Base-by-base conservation (phyloP, 116 monocot species). In the Posidonia oceanica region DNA sequence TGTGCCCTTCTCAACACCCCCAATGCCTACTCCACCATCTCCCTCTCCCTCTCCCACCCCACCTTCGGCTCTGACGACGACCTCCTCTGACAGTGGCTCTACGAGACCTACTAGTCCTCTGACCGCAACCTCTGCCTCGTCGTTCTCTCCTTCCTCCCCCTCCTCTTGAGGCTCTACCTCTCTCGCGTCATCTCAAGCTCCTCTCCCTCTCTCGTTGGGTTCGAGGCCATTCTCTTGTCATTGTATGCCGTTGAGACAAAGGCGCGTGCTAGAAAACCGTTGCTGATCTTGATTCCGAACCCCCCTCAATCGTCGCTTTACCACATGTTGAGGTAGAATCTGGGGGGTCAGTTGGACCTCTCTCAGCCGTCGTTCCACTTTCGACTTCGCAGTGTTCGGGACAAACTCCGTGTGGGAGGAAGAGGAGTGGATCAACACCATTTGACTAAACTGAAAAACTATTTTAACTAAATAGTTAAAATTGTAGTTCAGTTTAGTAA, bases 21-120 rank as follows among this genome's bases (percentile, higher is more conserved):
- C 44, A 74, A 72, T 42, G 81, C 83, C 48, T 71, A 83, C 77
- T 22, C 66, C 62, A 75, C 85, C 53, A 48, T 84, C 78, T 78
- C 86, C 70, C 67, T 83, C 61, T 56, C 76, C 52, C 58, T 80
- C 66, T 74, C 81, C 60, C 73, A 54, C 38, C 68, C 80, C 13
- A 56, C 75, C 13, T 52, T 68, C 72, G 94, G 94, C 55, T 87
- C 90, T 65, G 87, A 85, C 61, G 74, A 79, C 68, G 87, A 87
- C 65, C 81, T 84, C 53, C 77, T 93, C 66, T 98, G 98, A 76
- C 87, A 90, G 38, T 98, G 98, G 98, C 90, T 98, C 70, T 98
- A n/a, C n/a, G n/a, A n/a, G n/a, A n/a, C n/a, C n/a, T n/a, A n/a
- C n/a, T n/a, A n/a, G n/a, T n/a, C n/a, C n/a, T n/a, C n/a, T n/a